phyloP scores from a whole-genome alignment of 176 grass and related monocot genomes.

The Alloteropsis semialata region DNA sequence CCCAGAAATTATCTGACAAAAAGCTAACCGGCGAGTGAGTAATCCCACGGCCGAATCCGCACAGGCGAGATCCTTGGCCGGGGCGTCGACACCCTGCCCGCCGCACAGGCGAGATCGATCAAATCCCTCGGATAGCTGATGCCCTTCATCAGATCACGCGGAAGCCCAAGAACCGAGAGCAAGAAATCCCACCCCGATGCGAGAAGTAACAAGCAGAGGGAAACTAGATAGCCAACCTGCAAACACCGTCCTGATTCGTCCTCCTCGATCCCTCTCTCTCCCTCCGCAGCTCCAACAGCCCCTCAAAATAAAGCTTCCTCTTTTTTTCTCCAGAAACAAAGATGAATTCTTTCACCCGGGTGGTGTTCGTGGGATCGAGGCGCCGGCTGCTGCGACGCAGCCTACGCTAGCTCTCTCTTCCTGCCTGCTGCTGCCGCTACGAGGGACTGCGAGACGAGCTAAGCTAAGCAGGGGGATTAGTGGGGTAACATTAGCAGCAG shows the following conservation, averaged over 20 bases:
- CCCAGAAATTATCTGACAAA: background rate
- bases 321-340: background rate
- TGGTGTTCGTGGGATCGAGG: background rate
- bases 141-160: slow-evolving; percentile 24
- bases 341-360: background rate
- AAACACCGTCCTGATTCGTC: background rate
- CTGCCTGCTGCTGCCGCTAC: background rate
- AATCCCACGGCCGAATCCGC: background rate
- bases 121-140: slow-evolving; percentile 1
- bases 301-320: background rate
- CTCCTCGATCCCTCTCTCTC: slow-evolving; percentile 16
- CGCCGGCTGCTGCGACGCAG: background rate
- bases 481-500: background rate
- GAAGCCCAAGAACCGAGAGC: background rate
- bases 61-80: too few relatives aligned
- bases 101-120: slow-evolving; percentile 29
- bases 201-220: background rate
- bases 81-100: background rate
- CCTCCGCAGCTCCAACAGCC: too few relatives aligned
- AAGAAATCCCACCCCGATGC: background rate
- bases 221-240: slow-evolving; percentile 9
- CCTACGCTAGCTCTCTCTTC: background rate
- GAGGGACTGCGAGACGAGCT: background rate
- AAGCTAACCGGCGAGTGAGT: background rate
- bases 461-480: background rate